These are phyloP conservation scores for Eimeria praecox DNA, from an alignment of 169 alveolate genomes.

Conservation along the genomic window DNA sequence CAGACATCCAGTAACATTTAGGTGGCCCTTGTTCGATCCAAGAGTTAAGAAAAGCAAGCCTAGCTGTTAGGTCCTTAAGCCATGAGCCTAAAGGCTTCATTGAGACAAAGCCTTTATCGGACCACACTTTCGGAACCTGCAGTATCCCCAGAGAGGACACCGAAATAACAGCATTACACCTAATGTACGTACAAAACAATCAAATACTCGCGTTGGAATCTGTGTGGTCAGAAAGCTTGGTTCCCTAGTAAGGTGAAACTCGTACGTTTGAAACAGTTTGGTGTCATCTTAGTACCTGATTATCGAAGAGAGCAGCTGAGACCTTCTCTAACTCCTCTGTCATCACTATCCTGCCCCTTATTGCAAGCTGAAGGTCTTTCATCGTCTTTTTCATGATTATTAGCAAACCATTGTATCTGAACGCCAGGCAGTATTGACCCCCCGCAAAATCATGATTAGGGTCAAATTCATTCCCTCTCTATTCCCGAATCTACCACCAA, in stretches of 20 bases:
- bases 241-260: no score
- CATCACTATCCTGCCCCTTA: conserved; percentile 95
- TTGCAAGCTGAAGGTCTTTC: conserved; percentile 93
- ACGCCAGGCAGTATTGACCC: neutral
- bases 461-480: neutral
- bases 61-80: conserved; percentile 90
- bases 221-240: neutral
- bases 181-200: neutral
- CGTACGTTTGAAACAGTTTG: neutral
- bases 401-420: conserved; percentile 93
- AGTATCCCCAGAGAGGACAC: neutral
- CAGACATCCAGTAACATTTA: conserved; percentile 92
- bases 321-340: conserved; percentile 94
- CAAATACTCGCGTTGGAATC: neutral
- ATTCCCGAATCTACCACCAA: neutral
- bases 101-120: conserved; percentile 94
- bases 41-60: conserved; percentile 91
- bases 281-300: conserved; percentile 82
- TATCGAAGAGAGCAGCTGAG: conserved; percentile 92
- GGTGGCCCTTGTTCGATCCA: conserved; percentile 96
- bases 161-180: neutral
- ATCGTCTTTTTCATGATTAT: conserved; percentile 90
- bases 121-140: conserved; percentile 94
- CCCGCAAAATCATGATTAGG: neutral
- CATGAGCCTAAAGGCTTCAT: conserved; percentile 94